Evolutionary conservation across 371 early-diverging fungal species (phyloP), one percentile per base, ranked within the genome.

Genomic region (Fennellomyces sp.): DNA sequence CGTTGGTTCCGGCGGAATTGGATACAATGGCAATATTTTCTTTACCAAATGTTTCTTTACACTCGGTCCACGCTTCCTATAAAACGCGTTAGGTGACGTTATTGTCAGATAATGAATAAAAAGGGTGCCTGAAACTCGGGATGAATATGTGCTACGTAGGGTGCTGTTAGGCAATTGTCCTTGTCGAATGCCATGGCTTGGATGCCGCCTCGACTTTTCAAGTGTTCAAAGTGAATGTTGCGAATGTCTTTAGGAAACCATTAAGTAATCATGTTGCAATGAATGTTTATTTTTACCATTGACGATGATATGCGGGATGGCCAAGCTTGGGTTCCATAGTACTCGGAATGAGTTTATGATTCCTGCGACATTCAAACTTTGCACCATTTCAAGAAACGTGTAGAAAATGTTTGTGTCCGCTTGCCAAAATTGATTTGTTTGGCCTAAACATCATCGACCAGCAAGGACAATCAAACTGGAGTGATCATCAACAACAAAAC

Each of bases 141-240:
- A 63, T 94, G 76, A 8, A 95, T 75, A 0, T 80, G 63, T 41
- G 78, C 58, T 23, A 73, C 78, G 66, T 97, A 96, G 2, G 97
- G 97, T 13, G 86, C 86, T 0, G 97, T 94, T 17, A 97, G 69
- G 31, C 94, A 94, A 74, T 97, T 97, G 68, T 97, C 97, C 73
- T 97, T 97, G 75, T 97, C 97, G 70, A 96, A 97, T 0, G 79
- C 90, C 33, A 93, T 73, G 15, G 82, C 87, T 17, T 73, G 64
- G 56, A 94, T 82, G 13, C 93, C 92, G 0, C 64, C 66, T 19
- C 64, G 26, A 4, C 64, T 60, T 49, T 82, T 80, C 38, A 95
- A 73, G 10, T 72, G 65, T 2, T 54, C 64, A 72, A 85, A 94
- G 48, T 88, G 78, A 26, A 95, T 83, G 21, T 71, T 57, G 2